These are phyloP conservation scores for Phytopythium ostracodes DNA, from an alignment of 352 stramenopile species.

Conservation along the genomic window DNA sequence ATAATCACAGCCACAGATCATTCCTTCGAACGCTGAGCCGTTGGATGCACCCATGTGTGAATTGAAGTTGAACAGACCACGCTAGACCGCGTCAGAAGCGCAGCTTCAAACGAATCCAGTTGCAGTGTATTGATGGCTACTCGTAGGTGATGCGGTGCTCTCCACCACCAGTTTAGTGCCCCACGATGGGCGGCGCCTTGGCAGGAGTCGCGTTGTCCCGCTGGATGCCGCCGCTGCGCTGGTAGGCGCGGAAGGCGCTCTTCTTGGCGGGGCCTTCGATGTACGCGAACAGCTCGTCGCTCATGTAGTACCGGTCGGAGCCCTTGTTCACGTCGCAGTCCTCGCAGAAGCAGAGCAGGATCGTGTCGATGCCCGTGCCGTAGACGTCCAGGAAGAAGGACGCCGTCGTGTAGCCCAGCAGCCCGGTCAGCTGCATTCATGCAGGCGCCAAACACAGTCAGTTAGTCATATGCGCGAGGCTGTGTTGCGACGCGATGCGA, in stretches of 20 bases:
- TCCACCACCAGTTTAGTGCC: neutral
- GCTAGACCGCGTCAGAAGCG: too few relatives aligned
- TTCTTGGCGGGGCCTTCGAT: constrained; percentile 77
- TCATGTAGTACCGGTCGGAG: constrained; percentile 81
- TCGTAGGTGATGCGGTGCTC: too few relatives aligned
- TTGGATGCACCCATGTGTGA: too few relatives aligned
- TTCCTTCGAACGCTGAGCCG: too few relatives aligned
- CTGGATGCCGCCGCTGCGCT: constrained; percentile 23
- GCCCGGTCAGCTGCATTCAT: constrained; percentile 38
- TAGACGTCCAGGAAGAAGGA: constrained; percentile 85
- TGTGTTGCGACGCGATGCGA: neutral
- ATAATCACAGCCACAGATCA: too few relatives aligned
- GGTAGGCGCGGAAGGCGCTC: constrained; percentile 60
- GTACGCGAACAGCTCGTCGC: constrained; percentile 74
- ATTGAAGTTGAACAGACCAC: too few relatives aligned
- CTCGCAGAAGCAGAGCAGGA: constrained; percentile 86
- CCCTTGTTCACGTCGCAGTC: constrained; percentile 81
- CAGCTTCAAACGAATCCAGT: too few relatives aligned
- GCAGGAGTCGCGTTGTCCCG: constrained; percentile 12
- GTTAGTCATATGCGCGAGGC: neutral
- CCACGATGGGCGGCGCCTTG: constrained; percentile 29
- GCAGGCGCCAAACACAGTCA: too few relatives aligned
- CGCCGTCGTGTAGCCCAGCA: constrained; percentile 65
- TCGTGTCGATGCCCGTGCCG: constrained; percentile 80
- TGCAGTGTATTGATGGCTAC: too few relatives aligned